Base-by-base conservation (phyloP, 306 rosid species). In the Casuarina equisetifolia region DNA sequence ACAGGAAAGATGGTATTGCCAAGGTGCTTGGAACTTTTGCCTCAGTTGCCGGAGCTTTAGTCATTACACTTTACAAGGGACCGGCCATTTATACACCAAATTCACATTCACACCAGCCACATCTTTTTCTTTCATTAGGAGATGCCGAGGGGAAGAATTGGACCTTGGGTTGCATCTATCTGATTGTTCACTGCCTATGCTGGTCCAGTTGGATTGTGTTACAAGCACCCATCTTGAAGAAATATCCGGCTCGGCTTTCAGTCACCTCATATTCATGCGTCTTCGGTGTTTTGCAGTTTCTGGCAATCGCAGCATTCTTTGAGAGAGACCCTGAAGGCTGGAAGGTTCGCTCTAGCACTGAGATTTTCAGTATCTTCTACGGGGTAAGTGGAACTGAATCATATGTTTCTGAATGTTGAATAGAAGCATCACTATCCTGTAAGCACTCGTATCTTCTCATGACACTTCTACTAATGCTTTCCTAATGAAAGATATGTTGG, bases 11-110 rank as follows among this genome's bases (percentile, higher is more conserved):
- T 75, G 97, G 97, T n/a, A 10, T 77, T 13, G 97, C 94, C 45
- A 92, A 92, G 84, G 89, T 92, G 76, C 44, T 89, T 74, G 97
- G 97, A 68, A 93, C 91, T 57, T 55, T 87, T 67, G 89, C 92
- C 80, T 85, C 92, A 32, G 92, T 90, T 44, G 90, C 86, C 32
- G 96, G 97, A 80, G 97, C 94, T 69, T 74, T 86, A 78, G 62
- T 89, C 58, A 83, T 90, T 49, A 90, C 96, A 20, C 85, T 92
- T 13, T 90, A 86, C 84, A 90, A 85, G 78, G 97, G 97, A 53
- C 97, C 96, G 49, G 73, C 80, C 10, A 90, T 92, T 55, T 92
- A 86, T 74, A 45, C 81, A 69, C 91, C 93, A 43, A 46, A 40
- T 51, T 79, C 74, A 69, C 40, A 72, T 53, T 50, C 73, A 19